phyloP scores from a whole-genome alignment of 2,329 filamentous ascomycete species.

The Trichoderma pleuroti region DNA sequence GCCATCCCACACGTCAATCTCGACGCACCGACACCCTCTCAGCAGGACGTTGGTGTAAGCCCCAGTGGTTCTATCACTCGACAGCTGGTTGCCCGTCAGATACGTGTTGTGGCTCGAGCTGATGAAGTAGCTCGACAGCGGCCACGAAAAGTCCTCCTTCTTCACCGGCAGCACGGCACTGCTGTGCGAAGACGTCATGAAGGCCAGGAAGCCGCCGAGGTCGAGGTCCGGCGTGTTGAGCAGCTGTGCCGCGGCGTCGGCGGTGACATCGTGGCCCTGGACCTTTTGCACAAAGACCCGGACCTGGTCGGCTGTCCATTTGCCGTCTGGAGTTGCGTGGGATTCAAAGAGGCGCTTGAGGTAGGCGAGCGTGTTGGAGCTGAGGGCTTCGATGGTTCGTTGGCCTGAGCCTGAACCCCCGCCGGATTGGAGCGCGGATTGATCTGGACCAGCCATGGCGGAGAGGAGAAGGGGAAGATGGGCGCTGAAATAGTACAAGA shows the following conservation, averaged over 20 bases:
- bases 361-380: constrained; percentile 39
- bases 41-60: constrained; percentile 82
- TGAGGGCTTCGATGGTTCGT: constrained; percentile 41
- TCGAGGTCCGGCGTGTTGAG: constrained; percentile 39
- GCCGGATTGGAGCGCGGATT: constrained; percentile 40
- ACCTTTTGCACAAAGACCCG: constrained; percentile 44
- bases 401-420: constrained; percentile 45
- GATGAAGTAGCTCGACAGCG: constrained; percentile 87
- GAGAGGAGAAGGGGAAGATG: background rate
- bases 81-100: constrained; percentile 82
- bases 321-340: constrained; percentile 39
- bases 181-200: constrained; percentile 52
- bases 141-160: constrained; percentile 61
- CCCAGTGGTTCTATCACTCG: constrained; percentile 79
- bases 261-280: constrained; percentile 42
- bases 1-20: constrained; percentile 95
- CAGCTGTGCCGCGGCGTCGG: constrained; percentile 26
- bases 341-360: constrained; percentile 46
- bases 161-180: constrained; percentile 40
- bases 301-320: constrained; percentile 47
- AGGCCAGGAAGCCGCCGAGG: constrained; percentile 48
- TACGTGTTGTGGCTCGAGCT: constrained; percentile 96
- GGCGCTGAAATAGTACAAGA: background rate
- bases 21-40: constrained; percentile 83
- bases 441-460: constrained; percentile 2